phyloP scores from a whole-genome alignment of 306 rosid species.

The Vachellia collinsii region DNA sequence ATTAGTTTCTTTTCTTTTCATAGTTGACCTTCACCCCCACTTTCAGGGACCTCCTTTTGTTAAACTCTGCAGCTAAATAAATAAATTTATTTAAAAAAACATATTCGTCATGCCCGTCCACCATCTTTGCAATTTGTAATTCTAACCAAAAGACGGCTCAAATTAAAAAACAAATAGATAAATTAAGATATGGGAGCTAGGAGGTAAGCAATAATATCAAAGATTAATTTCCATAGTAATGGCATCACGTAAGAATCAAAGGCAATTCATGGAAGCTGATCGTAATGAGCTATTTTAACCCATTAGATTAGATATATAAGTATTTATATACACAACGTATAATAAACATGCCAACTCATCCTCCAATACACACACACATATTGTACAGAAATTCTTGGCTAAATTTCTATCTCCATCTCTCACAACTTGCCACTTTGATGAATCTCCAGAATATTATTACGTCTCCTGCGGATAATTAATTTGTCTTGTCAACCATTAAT shows the following conservation, averaged over 20 bases:
- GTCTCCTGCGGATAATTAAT: not conserved
- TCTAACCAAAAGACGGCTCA: not conserved
- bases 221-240: not conserved
- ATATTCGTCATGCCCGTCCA: not conserved
- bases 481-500: not conserved
- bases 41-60: too few species aligned
- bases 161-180: not conserved
- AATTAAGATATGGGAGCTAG: not conserved
- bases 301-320: not conserved
- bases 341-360: not conserved
- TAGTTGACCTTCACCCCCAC: not conserved
- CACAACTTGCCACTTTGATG: slow-evolving; percentile 28
- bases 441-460: not conserved
- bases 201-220: not conserved
- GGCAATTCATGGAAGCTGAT: not conserved
- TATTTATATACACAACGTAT: too few species aligned
- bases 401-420: slow-evolving; percentile 27
- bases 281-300: not conserved
- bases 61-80: too few species aligned
- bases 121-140: not conserved
- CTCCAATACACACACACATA: not conserved
- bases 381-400: slow-evolving; percentile 24
- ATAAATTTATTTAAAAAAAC: too few species aligned
- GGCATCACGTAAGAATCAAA: not conserved
- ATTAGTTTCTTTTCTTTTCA: not conserved